Conservation (phyloP, 352 stramenopile genomes). For the Phytophthora cactorum region DNA sequence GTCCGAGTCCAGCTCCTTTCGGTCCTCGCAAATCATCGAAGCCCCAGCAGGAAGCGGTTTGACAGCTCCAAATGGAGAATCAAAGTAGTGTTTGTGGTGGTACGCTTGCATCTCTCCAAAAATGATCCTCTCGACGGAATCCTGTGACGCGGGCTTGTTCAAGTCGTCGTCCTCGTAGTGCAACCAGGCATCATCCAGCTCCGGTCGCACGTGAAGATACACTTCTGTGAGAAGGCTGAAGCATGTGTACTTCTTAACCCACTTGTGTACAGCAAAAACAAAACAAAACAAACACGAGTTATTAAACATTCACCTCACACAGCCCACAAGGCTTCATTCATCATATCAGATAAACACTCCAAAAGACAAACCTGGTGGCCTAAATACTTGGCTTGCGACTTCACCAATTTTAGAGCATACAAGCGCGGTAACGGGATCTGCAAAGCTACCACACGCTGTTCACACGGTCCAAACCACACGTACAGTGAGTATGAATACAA, state of each 20-base stretch:
- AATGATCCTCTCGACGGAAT: slow-evolving; percentile 77
- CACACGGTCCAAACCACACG: neutral
- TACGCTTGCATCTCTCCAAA: slow-evolving; percentile 89
- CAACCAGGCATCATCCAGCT: slow-evolving; percentile 85
- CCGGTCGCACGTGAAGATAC: slow-evolving; percentile 78
- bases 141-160: slow-evolving; percentile 69
- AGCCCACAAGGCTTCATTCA: neutral
- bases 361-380: slow-evolving; percentile 59
- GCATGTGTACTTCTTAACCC: slow-evolving; percentile 87
- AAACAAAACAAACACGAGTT: neutral
- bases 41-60: slow-evolving; percentile 54
- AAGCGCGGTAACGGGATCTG: slow-evolving; percentile 66
- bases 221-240: slow-evolving; percentile 79
- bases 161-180: slow-evolving; percentile 83
- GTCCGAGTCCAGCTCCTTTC: slow-evolving; percentile 64
- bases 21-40: slow-evolving; percentile 63
- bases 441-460: slow-evolving; percentile 74
- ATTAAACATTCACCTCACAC: neutral
- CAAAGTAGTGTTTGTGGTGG: slow-evolving; percentile 87
- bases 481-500: slow-evolving; percentile 8
- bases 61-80: slow-evolving; percentile 51
- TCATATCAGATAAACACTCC: neutral
- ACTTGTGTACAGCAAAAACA: slow-evolving; percentile 52
- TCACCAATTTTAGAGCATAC: slow-evolving; percentile 86
- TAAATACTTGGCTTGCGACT: slow-evolving; percentile 86